phyloP scores from a whole-genome alignment of 345 rosid species.

The Fremontodendron californicum region DNA sequence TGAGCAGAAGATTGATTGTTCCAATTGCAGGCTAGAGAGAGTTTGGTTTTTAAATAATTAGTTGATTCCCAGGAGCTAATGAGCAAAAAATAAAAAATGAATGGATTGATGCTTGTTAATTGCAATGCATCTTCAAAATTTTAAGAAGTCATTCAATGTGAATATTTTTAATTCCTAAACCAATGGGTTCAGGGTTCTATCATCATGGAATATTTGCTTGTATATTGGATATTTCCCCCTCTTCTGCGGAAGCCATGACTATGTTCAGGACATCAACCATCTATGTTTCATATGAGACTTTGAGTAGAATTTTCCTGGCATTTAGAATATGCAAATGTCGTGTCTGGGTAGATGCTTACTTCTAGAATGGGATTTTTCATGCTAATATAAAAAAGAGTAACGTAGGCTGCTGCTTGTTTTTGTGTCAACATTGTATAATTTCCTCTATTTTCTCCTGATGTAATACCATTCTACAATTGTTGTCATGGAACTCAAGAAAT shows the following conservation, averaged over 20 bases:
- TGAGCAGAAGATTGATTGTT: neutral
- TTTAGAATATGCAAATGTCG: neutral
- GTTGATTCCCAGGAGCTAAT: neutral
- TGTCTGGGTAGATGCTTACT: neutral
- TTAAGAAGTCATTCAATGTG: neutral
- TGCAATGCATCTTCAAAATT: neutral
- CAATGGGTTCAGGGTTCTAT: neutral
- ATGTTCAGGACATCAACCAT: neutral
- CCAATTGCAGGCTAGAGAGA: neutral
- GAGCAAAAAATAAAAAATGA: neutral
- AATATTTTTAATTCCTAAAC: conserved; percentile 1
- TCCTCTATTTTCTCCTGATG: neutral
- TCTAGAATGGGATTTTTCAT: neutral
- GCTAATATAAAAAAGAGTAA: too few species aligned
- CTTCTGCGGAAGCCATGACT: neutral
- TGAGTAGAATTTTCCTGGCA: neutral
- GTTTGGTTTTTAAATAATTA: neutral
- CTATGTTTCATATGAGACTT: neutral
- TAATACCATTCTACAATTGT: neutral
- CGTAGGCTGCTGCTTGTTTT: too few species aligned
- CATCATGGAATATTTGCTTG: neutral
- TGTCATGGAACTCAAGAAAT: neutral
- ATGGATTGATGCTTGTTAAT: neutral
- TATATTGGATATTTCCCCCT: neutral
- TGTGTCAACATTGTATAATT: neutral